A percentile compares a stretch with the other conserved stretches of the same genome.
These are phyloP conservation scores for Vigna reflexopilosa DNA, from an alignment of 306 rosid genomes.

Conservation along the genomic window DNA sequence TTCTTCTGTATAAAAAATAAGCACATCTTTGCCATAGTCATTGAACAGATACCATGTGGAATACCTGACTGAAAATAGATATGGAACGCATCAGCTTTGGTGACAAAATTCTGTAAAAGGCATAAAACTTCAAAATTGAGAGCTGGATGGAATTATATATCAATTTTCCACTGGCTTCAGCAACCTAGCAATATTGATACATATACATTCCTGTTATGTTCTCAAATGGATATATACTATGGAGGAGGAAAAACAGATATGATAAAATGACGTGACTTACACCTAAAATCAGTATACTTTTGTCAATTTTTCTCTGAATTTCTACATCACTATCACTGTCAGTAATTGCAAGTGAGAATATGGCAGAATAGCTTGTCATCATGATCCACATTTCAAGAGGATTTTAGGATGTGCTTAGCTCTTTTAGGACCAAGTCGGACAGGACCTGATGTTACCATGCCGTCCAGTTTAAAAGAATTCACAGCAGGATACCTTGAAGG, in stretches of 20 bases:
- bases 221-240: slow-evolving; percentile 42
- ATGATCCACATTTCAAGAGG: slow-evolving; percentile 62
- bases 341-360: slow-evolving; percentile 57
- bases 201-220: slow-evolving; percentile 48
- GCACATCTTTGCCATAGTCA: slow-evolving; percentile 31
- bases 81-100: slow-evolving; percentile 43
- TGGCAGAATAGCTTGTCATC: slow-evolving; percentile 58
- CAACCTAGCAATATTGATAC: slow-evolving; percentile 49
- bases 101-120: slow-evolving; percentile 43
- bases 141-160: slow-evolving; percentile 44
- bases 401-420: slow-evolving; percentile 81
- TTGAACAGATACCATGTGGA: slow-evolving; percentile 44
- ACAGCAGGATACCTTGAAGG: slow-evolving; percentile 45
- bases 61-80: slow-evolving; percentile 47
- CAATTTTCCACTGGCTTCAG: slow-evolving; percentile 53
- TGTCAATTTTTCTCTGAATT: slow-evolving; percentile 63
- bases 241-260: slow-evolving; percentile 36
- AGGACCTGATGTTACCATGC: slow-evolving; percentile 69
- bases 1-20: neutral
- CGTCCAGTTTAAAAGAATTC: slow-evolving; percentile 53
- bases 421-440: slow-evolving; percentile 71
- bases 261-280: slow-evolving; percentile 48
- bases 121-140: slow-evolving; percentile 40
- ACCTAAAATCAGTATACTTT: slow-evolving; percentile 76
- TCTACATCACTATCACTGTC: slow-evolving; percentile 62